Evolutionary conservation across 352 stramenopile genomes (phyloP), one percentile per base, ranked within the genome.

Genomic region (Pythium rhizo-oryzae): DNA sequence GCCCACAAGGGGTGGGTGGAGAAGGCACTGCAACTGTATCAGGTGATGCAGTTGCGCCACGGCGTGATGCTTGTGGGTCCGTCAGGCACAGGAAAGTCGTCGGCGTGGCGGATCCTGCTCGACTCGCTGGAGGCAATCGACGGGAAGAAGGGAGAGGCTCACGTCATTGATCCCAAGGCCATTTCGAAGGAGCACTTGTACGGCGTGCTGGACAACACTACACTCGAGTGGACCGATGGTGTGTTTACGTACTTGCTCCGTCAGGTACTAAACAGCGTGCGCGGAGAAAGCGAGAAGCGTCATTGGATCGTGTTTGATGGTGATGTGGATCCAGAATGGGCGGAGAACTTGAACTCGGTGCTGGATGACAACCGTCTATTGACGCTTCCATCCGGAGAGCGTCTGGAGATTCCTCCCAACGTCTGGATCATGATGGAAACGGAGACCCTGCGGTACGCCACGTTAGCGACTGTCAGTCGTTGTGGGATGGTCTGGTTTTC

Each of bases 381-480:
- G 23, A 99, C 98, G 13, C 85, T 99, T 39, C 98, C 98, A 4
- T 99, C 94, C 25, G 98, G 98, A 54, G 98, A 99, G 75, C 96
- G 98, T 24, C 84, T 99, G 18, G 91, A 96, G 67, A 98, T 99
- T 55, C 97, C 98, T 18, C 78, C 93, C 4, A 99, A 99, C 75
- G 96, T 99, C n/a, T 97, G 97, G 76, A 99, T 99, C 69, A 98
- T 99, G 76, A 98, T 99, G 72, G 98, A 99, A 82, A 99, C 99
- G 4, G 98, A 99, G 64, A 99, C 93, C 54, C 80, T 99, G 24
- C 90, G 93, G 24, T 98, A 99, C 69, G 98, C 98, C 11, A 99
- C 98, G 25, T 89, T 99, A 18, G 98, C 98, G 44, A 99, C 98
- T n/a, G 98, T 99, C 44, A 99, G 91, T 89, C 95, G 98, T 56